A percentile compares a stretch with the other conserved stretches of the same genome.
Conservation (phyloP, 1,284 basidiomycete genomes). For the Cystobasidium pallidum region DNA sequence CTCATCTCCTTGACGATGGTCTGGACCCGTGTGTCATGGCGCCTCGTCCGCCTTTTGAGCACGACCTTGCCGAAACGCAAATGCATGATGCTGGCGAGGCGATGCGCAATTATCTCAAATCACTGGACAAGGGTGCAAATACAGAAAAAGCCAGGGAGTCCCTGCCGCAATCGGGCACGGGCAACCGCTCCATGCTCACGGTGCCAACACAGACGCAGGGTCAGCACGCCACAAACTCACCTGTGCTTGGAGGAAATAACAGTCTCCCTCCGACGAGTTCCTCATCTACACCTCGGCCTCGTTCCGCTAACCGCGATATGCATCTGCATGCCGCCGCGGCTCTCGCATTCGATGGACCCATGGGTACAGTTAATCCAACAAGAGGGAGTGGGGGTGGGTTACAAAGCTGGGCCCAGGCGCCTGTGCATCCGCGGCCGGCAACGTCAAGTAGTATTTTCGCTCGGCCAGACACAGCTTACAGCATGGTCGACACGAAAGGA, state of each 20-base stretch:
- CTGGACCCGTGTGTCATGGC: constrained; percentile 39
- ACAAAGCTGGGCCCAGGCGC: constrained; percentile 26
- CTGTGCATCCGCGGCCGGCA: constrained; percentile 22
- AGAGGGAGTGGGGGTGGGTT: constrained; percentile 2
- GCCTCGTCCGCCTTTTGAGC: constrained; percentile 40
- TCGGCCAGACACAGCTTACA: constrained; percentile 33
- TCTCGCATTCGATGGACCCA: constrained; percentile 43
- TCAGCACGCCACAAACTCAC: neutral
- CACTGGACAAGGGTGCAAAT: constrained; percentile 20
- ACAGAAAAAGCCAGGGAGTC: constrained; percentile 11
- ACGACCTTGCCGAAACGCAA: constrained; percentile 37
- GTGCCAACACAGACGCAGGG: neutral
- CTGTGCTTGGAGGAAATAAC: constrained; percentile 5
- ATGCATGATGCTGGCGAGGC: constrained; percentile 34
- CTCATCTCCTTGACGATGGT: constrained; percentile 35
- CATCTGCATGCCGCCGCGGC: constrained; percentile 43
- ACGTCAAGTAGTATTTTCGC: constrained; percentile 33
- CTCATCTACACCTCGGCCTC: constrained; percentile 15
- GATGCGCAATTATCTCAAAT: constrained; percentile 36
- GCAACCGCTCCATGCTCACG: neutral
- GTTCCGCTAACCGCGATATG: constrained; percentile 33
- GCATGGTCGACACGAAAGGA: constrained; percentile 35
- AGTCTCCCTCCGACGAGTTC: neutral
- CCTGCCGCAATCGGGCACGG: neutral
- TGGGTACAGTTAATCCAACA: constrained; percentile 10